These are phyloP conservation scores for Ustilago trichophora DNA, from an alignment of 1,284 basidiomycete species.

Conservation along the genomic window DNA sequence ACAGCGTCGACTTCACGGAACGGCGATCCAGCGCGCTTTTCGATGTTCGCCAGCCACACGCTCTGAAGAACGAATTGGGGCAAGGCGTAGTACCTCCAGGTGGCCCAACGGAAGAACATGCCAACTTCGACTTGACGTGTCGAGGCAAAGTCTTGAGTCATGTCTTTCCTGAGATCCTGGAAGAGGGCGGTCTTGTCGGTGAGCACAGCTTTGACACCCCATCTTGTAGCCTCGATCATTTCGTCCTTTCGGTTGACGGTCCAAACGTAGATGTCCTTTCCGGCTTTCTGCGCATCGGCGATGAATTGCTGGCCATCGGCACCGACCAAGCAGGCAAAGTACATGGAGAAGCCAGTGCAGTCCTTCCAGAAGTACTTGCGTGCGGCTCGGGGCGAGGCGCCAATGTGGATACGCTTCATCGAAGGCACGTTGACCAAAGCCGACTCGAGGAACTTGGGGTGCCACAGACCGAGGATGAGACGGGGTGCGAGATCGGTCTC, in stretches of 20 bases:
- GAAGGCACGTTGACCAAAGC: constrained; percentile 82
- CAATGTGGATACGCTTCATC: constrained; percentile 86
- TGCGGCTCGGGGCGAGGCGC: constrained; percentile 74
- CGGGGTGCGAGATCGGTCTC: constrained; percentile 83
- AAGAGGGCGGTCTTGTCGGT: constrained; percentile 84
- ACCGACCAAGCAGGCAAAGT: constrained; percentile 79
- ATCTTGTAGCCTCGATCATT: constrained; percentile 94
- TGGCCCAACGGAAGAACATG: constrained; percentile 61
- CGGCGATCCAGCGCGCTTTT: constrained; percentile 52
- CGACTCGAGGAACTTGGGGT: constrained; percentile 84
- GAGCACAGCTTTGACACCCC: constrained; percentile 88
- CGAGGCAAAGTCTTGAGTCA: constrained; percentile 66
- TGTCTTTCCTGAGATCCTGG: constrained; percentile 76
- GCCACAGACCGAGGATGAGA: constrained; percentile 81
- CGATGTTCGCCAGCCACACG: constrained; percentile 51
- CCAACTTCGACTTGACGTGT: constrained; percentile 55
- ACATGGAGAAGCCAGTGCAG: constrained; percentile 87
- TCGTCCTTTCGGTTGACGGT: constrained; percentile 90
- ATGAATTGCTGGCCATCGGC: constrained; percentile 78
- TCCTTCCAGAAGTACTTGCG: constrained; percentile 89
- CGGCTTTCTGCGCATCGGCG: constrained; percentile 77
- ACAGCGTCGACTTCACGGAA: constrained; percentile 25
- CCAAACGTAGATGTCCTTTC: constrained; percentile 92
- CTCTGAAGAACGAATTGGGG: constrained; percentile 55
- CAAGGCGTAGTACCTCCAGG: constrained; percentile 55